Percentiles rank a stretch among this genome's conserved stretches.
These are phyloP conservation scores for Moringa oleifera DNA, from an alignment of 345 rosid species.

Conservation along the genomic window DNA sequence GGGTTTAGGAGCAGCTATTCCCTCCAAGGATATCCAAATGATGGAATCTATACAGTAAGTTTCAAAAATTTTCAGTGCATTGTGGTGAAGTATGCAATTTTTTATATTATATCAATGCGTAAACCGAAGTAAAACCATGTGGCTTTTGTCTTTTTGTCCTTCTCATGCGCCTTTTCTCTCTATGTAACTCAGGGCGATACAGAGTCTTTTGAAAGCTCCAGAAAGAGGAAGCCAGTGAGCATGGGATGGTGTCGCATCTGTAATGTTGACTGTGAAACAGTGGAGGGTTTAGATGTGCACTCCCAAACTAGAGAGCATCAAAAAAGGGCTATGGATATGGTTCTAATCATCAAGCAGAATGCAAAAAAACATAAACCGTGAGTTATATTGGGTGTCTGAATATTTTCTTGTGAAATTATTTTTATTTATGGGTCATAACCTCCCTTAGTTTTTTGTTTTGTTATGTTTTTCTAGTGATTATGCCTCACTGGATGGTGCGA, in stretches of 20 bases:
- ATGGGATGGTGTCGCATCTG: slow-evolving; percentile 84
- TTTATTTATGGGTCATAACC: neutral
- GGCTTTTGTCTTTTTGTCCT: neutral
- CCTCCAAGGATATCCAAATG: slow-evolving; percentile 31
- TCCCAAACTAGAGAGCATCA: slow-evolving; percentile 76
- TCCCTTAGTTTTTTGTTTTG: neutral
- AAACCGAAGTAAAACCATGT: too few species aligned
- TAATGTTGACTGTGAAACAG: slow-evolving; percentile 70
- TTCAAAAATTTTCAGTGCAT: neutral
- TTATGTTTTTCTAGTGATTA: slow-evolving; percentile 20
- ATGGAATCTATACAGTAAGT: slow-evolving; percentile 50
- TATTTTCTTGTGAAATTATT: too few species aligned
- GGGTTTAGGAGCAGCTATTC: slow-evolving; percentile 58
- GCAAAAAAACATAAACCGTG: slow-evolving; percentile 71
- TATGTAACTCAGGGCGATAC: slow-evolving; percentile 37
- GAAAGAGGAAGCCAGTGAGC: slow-evolving; percentile 47
- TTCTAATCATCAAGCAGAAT: slow-evolving; percentile 48
- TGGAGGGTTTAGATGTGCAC: slow-evolving; percentile 67
- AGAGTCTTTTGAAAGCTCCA: slow-evolving; percentile 43
- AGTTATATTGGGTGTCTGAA: slow-evolving; percentile 8
- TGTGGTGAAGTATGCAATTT: too few species aligned
- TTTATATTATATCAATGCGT: too few species aligned
- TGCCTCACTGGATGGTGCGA: slow-evolving; percentile 37
- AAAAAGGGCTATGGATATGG: slow-evolving; percentile 64
- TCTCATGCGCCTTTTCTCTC: neutral